Percentiles rank a stretch among this genome's conserved stretches.
These are phyloP conservation scores for Pyrenophora seminiperda DNA, from an alignment of 2,329 filamentous ascomycete genomes.

Conservation along the genomic window DNA sequence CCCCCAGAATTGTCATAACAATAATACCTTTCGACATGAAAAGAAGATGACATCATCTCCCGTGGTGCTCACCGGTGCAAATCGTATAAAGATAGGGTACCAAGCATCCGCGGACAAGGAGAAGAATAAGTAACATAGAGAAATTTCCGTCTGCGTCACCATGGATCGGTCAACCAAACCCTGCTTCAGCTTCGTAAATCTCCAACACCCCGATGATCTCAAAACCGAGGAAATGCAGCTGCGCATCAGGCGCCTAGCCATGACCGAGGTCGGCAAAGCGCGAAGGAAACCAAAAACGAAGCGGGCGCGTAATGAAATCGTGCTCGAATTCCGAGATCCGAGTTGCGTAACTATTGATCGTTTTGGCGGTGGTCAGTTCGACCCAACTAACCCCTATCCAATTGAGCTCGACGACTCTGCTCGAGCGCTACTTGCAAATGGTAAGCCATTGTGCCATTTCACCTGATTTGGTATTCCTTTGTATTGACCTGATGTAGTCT, in stretches of 20 bases:
- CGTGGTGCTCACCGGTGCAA: not conserved
- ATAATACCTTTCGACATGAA: conserved; percentile 6
- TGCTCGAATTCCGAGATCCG: conserved; percentile 31
- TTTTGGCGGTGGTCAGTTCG: conserved; percentile 27
- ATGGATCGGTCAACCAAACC: conserved; percentile 35
- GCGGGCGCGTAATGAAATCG: conserved; percentile 32
- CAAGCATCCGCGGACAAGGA: not conserved
- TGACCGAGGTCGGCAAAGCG: conserved; percentile 40
- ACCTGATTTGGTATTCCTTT: not conserved
- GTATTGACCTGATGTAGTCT: conserved; percentile 31
- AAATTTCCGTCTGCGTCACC: not conserved
- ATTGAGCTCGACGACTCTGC: conserved; percentile 31
- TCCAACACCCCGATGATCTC: conserved; percentile 39
- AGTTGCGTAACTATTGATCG: conserved; percentile 21
- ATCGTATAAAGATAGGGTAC: conserved; percentile 5
- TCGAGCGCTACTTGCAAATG: conserved; percentile 31
- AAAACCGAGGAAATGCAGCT: conserved; percentile 40
- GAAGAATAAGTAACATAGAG: too few species aligned
- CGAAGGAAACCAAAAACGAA: conserved; percentile 36
- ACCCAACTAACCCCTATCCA: conserved; percentile 35
- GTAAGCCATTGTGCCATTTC: conserved; percentile 25
- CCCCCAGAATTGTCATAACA: conserved; percentile 3
- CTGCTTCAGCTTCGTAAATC: conserved; percentile 40
- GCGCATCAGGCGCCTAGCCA: conserved; percentile 41
- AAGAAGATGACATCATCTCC: conserved; percentile 13